These are phyloP conservation scores for Fusarium temperatum DNA, from an alignment of 2,329 filamentous ascomycete genomes.

Conservation along the genomic window DNA sequence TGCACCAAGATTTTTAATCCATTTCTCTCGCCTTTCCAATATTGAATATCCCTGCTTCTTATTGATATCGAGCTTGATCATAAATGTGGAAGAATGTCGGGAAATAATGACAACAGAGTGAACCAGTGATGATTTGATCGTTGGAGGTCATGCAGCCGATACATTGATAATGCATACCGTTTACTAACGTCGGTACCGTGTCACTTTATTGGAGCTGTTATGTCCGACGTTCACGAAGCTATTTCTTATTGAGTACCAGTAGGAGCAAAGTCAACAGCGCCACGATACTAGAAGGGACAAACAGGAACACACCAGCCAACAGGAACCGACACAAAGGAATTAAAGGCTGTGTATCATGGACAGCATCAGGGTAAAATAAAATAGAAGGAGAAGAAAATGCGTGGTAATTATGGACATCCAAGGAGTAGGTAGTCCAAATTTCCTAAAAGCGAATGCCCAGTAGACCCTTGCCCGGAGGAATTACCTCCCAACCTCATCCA, in stretches of 20 bases:
- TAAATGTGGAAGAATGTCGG: background rate
- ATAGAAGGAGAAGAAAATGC: background rate
- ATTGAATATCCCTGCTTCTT: background rate
- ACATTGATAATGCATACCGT: background rate
- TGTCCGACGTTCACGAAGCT: background rate
- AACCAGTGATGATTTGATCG: background rate
- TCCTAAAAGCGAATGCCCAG: conserved; percentile 9
- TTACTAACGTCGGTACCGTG: background rate
- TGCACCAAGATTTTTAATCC: background rate
- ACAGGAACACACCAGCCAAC: background rate
- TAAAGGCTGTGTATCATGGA: background rate
- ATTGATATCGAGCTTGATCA: background rate
- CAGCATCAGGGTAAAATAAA: no score
- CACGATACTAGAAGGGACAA: background rate
- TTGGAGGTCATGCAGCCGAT: background rate
- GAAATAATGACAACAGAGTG: background rate
- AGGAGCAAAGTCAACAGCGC: background rate
- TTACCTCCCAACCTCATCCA: background rate
- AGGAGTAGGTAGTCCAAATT: background rate
- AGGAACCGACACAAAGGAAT: background rate
- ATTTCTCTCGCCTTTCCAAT: background rate
- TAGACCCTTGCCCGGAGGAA: conserved; percentile 23
- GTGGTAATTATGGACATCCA: background rate
- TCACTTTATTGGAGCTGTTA: background rate
- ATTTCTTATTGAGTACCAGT: background rate